Percentiles rank a stretch among this genome's conserved stretches.
phyloP scores from a whole-genome alignment of 148 eudicot genomes.

The Polygonum maritimum region DNA sequence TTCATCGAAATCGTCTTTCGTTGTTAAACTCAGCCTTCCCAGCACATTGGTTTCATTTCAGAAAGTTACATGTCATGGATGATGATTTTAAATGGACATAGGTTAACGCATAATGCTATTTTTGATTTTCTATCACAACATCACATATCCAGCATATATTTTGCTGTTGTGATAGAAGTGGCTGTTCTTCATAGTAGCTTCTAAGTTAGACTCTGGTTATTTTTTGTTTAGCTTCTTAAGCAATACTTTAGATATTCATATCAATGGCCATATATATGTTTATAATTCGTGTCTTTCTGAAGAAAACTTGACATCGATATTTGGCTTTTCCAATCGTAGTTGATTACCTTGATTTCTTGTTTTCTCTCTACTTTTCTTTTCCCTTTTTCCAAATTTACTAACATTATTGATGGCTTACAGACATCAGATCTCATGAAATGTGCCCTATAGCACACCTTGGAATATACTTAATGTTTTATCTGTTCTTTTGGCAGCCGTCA shows the following conservation, averaged over 20 bases:
- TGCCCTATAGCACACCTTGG: too few species aligned
- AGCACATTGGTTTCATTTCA: not conserved
- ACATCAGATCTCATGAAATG: too few species aligned
- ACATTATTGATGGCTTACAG: not conserved
- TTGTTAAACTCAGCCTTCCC: not conserved
- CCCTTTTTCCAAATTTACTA: not conserved
- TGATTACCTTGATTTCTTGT: not conserved
- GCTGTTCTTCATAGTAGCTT: not conserved
- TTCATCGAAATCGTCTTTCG: conserved; percentile 23
- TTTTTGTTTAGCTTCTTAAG: not conserved
- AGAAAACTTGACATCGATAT: not conserved
- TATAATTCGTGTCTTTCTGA: not conserved
- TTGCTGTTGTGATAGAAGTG: not conserved
- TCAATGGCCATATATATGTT: not conserved
- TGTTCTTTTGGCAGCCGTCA: conserved; percentile 55
- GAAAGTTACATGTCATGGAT: not conserved
- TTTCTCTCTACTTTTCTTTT: not conserved
- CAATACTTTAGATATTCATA: not conserved
- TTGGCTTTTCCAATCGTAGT: not conserved
- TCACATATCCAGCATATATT: not conserved
- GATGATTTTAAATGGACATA: not conserved
- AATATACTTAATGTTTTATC: too few species aligned
- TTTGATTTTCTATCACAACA: not conserved
- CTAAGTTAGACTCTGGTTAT: not conserved
- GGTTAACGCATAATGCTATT: not conserved